These are phyloP conservation scores for Calonectria hawksworthii DNA, from an alignment of 2,329 filamentous ascomycete species.

Conservation along the genomic window DNA sequence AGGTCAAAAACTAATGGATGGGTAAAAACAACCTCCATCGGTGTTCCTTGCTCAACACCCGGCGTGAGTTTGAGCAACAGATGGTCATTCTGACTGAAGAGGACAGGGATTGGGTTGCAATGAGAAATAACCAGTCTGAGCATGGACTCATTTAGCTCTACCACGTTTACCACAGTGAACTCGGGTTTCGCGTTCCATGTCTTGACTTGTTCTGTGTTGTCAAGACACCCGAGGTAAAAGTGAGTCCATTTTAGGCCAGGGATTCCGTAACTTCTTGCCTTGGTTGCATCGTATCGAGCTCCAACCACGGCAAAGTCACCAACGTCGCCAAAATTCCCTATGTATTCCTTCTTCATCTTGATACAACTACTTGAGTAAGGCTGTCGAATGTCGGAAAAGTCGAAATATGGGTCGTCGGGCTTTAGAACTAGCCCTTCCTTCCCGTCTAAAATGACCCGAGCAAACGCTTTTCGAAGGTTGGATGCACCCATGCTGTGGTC, in stretches of 20 bases:
- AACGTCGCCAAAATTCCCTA: constrained; percentile 82
- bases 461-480: constrained; percentile 74
- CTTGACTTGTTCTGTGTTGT: constrained; percentile 73
- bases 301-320: constrained; percentile 87
- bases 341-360: constrained; percentile 90
- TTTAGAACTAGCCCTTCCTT: constrained; percentile 89
- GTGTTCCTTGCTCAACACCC: constrained; percentile 57
- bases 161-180: constrained; percentile 77
- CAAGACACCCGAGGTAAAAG: constrained; percentile 83
- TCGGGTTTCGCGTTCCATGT: constrained; percentile 65
- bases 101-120: constrained; percentile 60
- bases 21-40: constrained; percentile 71
- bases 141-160: constrained; percentile 67
- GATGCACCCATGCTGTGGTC: constrained; percentile 63
- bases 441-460: constrained; percentile 72
- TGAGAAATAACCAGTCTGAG: constrained; percentile 65
- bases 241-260: constrained; percentile 79
- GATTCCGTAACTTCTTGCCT: constrained; percentile 69
- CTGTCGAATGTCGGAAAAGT: constrained; percentile 56
- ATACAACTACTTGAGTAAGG: constrained; percentile 70
- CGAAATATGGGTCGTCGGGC: constrained; percentile 83
- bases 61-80: constrained; percentile 64
- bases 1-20: constrained; percentile 84
- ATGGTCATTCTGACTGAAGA: constrained; percentile 52
- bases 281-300: constrained; percentile 76